Evolutionary conservation across 495 filamentous ascomycete species (phyloP), one percentile per base, ranked within the genome.

Genomic region (Haplographium delicatum): DNA sequence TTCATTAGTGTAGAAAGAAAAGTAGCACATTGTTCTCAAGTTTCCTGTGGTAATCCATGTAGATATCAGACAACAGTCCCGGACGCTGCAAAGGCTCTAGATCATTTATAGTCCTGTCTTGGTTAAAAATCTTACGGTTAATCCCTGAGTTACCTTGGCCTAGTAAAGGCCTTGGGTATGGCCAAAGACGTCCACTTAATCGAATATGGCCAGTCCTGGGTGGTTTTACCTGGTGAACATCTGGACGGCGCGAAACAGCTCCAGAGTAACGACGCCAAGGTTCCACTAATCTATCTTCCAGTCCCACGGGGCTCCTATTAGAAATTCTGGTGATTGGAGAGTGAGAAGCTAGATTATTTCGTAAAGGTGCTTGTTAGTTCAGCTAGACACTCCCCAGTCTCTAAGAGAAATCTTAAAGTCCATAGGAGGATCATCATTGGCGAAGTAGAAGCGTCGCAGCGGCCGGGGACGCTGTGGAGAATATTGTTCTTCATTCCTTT

Each of bases 381-480:
- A 65, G 40, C 65, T 66, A 1, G 65, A 26, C 0, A 65, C 53
- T 6, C 53, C 57, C 62, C 63, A 68, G 40, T 68, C 65, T 30
- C 57, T 57, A 0, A 66, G 56, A 6, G 56, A 46, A 28, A 62
- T 53, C 11, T 49, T 37, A 20, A 54, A 18, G 13, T 47, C 20
- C 41, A 47, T 28, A 26, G 25, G 10, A 16, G 28, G 15, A 18
- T 31, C 15, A 3, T 19, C 39, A 3, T 18, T n/a, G n/a, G 19
- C 11, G 42, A 53, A 47, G 30, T 53, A 47, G 37, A 22, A 47
- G 3, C 31, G 34, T 9, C 19, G 34, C 5, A 38, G 34, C 7
- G 34, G 34, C 34, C 19, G 34, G 34, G 34, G 19, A 38, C 34
- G 15, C 34, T n/a, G 5, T 16, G 34, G 34, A 38, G 34, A 38